Evolutionary conservation across 495 filamentous ascomycete genomes (phyloP).

Genomic region (Pyronema domesticum): DNA sequence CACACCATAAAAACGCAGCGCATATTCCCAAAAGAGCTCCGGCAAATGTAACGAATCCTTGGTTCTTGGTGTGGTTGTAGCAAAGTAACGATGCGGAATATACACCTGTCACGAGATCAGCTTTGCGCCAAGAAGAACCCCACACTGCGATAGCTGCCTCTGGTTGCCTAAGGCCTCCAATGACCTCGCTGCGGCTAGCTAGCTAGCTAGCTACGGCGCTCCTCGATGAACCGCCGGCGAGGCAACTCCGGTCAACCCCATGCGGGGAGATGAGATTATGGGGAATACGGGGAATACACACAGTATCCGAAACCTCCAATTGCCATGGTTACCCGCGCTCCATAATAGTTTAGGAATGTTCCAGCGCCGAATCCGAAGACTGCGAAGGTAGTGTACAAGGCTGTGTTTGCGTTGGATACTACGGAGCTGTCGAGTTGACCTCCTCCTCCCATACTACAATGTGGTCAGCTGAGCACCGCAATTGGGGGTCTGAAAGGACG

Average conservation of each 20-base stretch:
- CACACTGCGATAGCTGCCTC: no score
- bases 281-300: slow-evolving; percentile 3
- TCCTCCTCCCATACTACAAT: slow-evolving; percentile 46
- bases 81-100: slow-evolving; percentile 62
- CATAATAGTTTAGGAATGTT: slow-evolving; percentile 41
- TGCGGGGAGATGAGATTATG: no score
- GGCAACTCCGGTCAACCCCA: no score
- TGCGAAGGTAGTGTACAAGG: slow-evolving; percentile 67
- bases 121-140: neutral
- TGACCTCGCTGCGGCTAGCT: no score
- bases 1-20: slow-evolving; percentile 76
- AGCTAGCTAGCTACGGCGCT: no score
- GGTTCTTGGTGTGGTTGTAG: slow-evolving; percentile 65
- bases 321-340: slow-evolving; percentile 51
- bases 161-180: no score
- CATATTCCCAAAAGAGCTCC: slow-evolving; percentile 60
- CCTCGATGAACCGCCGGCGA: no score
- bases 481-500: neutral
- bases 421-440: slow-evolving; percentile 46
- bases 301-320: slow-evolving; percentile 78
- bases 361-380: slow-evolving; percentile 79
- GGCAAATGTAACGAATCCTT: slow-evolving; percentile 60
- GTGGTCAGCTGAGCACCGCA: slow-evolving; percentile 2
- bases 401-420: slow-evolving; percentile 51
- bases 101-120: slow-evolving; percentile 22